A percentile compares a stretch with the other conserved stretches of the same genome.
Conservation (phyloP, 1,284 basidiomycete genomes). For the Cryptococcus amylolentus region DNA sequence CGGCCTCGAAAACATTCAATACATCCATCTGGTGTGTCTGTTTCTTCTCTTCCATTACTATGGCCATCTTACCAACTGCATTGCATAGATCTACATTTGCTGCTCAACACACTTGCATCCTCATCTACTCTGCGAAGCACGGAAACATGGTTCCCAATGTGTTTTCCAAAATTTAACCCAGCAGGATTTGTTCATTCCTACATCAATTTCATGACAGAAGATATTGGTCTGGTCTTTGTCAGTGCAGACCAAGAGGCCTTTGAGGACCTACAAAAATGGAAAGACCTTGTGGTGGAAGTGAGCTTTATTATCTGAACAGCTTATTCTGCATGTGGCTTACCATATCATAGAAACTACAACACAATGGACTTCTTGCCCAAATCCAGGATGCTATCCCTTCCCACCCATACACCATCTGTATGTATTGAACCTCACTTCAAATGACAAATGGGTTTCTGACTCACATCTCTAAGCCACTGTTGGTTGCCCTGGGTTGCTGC, state of each 20-base stretch:
- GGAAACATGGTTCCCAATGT: conserved; percentile 93
- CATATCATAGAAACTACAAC: conserved; percentile 59
- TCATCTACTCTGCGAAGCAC: conserved; percentile 66
- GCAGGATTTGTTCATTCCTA: conserved; percentile 90
- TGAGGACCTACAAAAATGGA: conserved; percentile 60
- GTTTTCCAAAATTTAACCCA: conserved; percentile 90
- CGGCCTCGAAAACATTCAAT: conserved; percentile 90
- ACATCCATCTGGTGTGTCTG: conserved; percentile 73
- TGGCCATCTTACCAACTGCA: neutral
- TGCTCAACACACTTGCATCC: conserved; percentile 68
- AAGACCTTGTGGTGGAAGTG: conserved; percentile 63
- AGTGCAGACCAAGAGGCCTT: conserved; percentile 52
- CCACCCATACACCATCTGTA: conserved; percentile 48
- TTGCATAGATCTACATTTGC: conserved; percentile 71
- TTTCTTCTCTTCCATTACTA: neutral
- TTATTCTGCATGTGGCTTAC: conserved; percentile 1
- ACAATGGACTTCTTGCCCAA: conserved; percentile 57
- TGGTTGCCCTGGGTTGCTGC: conserved; percentile 79
- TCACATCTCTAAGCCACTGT: conserved; percentile 54
- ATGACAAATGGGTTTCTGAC: neutral
- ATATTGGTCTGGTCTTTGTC: conserved; percentile 51
- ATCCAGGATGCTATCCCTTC: conserved; percentile 33
- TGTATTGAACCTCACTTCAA: conserved; percentile 9
- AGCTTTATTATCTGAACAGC: conserved; percentile 10
- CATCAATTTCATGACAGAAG: conserved; percentile 62